phyloP scores from a whole-genome alignment of 225 moss, liverwort and hornwort species.

The Marchantia paleacea region DNA sequence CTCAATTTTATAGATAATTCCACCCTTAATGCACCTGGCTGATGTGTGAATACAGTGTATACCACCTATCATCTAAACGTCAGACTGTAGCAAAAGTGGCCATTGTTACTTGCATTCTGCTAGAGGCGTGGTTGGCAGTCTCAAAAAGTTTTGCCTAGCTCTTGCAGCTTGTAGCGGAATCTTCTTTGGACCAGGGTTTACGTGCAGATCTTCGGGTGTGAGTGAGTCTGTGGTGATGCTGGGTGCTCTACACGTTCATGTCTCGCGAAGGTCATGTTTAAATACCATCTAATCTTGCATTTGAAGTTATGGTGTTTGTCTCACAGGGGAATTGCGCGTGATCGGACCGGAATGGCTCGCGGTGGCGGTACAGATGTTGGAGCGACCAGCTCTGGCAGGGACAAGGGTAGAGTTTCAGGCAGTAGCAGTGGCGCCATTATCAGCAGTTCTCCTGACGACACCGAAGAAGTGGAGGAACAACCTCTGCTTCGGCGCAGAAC shows the following conservation, averaged over 20 bases:
- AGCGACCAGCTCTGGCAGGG: slow-evolving; percentile 19
- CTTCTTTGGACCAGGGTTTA: no score
- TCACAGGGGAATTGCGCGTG: slow-evolving; percentile 43
- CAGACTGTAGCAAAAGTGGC: no score
- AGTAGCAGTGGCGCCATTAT: slow-evolving; percentile 30
- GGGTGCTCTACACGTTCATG: no score
- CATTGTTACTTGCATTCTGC: no score
- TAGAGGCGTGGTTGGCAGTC: no score
- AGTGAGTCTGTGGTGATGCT: background rate
- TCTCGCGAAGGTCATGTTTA: background rate
- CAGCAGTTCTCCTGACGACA: slow-evolving; percentile 42
- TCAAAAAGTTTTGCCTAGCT: no score
- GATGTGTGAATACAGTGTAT: no score
- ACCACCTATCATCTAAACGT: no score
- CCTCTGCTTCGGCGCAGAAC: slow-evolving; percentile 53
- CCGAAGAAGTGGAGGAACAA: slow-evolving; percentile 54
- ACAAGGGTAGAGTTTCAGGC: slow-evolving; percentile 31
- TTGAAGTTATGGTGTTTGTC: slow-evolving; percentile 14
- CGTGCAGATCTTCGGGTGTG: background rate
- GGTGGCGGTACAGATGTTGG: slow-evolving; percentile 21
- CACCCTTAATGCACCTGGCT: no score
- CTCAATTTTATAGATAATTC: no score
- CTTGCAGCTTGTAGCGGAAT: no score
- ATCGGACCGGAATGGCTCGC: slow-evolving; percentile 34
- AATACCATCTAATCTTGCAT: slow-evolving; percentile 23